Evolutionary conservation across 345 rosid species (phyloP), one percentile per base, ranked within the genome.

Genomic region (Populus davidiana): DNA sequence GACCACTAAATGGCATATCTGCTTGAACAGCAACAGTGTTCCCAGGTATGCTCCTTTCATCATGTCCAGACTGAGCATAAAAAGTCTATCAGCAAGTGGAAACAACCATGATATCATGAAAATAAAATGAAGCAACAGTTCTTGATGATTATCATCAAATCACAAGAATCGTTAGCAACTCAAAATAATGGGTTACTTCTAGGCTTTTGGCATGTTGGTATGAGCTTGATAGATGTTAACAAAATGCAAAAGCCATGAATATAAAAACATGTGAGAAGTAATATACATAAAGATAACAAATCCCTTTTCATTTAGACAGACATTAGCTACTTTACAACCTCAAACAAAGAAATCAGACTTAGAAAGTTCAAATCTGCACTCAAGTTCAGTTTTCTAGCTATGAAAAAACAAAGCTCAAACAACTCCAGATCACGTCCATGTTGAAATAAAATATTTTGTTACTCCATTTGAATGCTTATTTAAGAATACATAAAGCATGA

Each of bases 41-140:
- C 63, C 80, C 83, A 43, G 83, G 83, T 80, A 89, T 69, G 50
- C 88, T 92, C 49, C 94, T 76, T 72, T 81, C 83, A 67, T 81
- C 83, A 5, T 77, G 25, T 35, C 80, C 83, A 17, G 83, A 72
- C 83, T 81, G 74, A 64, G n/a, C 49, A 31, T 43, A 47, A 44
- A 20, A 73, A 52, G 59, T 77, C 17, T 61, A 69, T 59, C 21
- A 50, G 50, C 23, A 44, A 79, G 39, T 59, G 17, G 16, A 73
- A 71, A 65, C 25, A 23, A 62, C 27, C 20, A 29, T 67, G 54
- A 54, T 6, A 41, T 29, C n/a, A 41, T 29, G 38, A 56, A 68
- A 50, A 64, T 33, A 69, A 74, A n/a, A 67, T 54, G 47, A 63
- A 35, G 41, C 7, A 52, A 6, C 47, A 3, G 1, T 43, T 33